Evolutionary conservation across 1,284 basidiomycete species (phyloP), one percentile per base, ranked within the genome.

Genomic region (Trametes sp.): DNA sequence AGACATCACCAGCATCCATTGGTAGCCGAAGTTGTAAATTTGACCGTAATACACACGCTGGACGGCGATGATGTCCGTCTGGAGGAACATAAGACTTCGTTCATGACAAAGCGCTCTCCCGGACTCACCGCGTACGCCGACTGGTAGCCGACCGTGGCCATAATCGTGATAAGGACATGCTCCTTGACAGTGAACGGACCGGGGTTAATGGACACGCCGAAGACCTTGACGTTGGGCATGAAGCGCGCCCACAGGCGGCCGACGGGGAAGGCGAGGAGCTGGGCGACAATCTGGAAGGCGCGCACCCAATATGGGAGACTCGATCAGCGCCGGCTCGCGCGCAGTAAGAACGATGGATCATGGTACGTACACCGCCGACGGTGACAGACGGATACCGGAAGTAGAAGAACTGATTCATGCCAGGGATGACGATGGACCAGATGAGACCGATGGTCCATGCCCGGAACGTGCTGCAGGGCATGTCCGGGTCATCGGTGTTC

Each of bases 1-100:
- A 9, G 93, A 90, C 80, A 98, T 87, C 28, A 94, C 85, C 44
- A 96, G 76, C 74, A 96, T 83, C 82, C 89, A 88, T 81, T 91
- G 87, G 83, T 88, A 84, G 78, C 71, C 64, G 72, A 91, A 92
- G 70, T 84, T 88, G 72, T 84, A 89, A 3, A 62, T 78, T 72
- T 92, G 87, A 68, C 83, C 76, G 69, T 92, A 93, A 73, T 83
- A 90, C 6, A 90, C 85, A 16, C 86, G 80, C 70, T 94, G 93
- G 1, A 93, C 89, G 1, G 94, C 87, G 58, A 92, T 79, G 41
- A 93, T 88, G 73, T 93, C 90, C 2, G 96, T 87, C 58, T 88
- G 82, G 0, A 78, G 19, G 10, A 21, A 0, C 13, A 50, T 45
- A 8, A 57, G 42, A 38, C 1, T 1, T 7, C 4, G 3, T 4